phyloP scores from a whole-genome alignment of 768 basidiomycete genomes.

The Cantharellus anzutake region DNA sequence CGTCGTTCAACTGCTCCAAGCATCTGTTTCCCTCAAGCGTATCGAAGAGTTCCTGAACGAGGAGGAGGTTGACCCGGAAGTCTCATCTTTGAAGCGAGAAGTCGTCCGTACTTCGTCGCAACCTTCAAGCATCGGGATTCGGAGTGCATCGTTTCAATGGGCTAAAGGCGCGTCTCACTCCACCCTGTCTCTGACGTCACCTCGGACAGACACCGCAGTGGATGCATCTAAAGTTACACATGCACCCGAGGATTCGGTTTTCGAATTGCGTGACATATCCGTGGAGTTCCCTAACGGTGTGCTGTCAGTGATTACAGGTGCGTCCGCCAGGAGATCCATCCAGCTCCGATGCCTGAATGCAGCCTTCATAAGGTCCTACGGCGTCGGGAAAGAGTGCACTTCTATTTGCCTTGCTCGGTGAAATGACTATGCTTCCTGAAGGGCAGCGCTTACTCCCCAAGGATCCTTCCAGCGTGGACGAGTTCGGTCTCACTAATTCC shows the following conservation, averaged over 20 bases:
- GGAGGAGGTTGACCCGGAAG: constrained; percentile 48
- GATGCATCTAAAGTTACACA: background rate
- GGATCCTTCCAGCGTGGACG: constrained; percentile 26
- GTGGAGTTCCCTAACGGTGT: constrained; percentile 54
- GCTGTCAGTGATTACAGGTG: constrained; percentile 43
- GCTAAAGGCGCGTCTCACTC: constrained; percentile 27
- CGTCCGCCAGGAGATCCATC: background rate
- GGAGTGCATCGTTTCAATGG: constrained; percentile 42
- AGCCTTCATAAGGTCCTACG: constrained; percentile 33
- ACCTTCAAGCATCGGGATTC: constrained; percentile 24
- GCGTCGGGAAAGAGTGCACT: constrained; percentile 72
- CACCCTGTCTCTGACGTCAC: constrained; percentile 9
- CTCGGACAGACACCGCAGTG: background rate
- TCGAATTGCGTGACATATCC: constrained; percentile 47
- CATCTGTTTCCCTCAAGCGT: constrained; percentile 44
- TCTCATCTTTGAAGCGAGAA: constrained; percentile 37
- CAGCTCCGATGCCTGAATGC: no score
- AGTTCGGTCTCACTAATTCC: constrained; percentile 17
- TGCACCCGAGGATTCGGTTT: constrained; percentile 26
- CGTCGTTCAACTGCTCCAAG: constrained; percentile 57
- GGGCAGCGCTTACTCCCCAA: constrained; percentile 44
- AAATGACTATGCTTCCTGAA: constrained; percentile 19
- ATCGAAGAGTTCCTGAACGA: constrained; percentile 49
- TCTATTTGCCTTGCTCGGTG: constrained; percentile 24
- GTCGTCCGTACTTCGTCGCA: constrained; percentile 13